Percentiles rank a stretch among this genome's conserved stretches.
phyloP scores from a whole-genome alignment of 2,329 filamentous ascomycete species.

The Ceratocystiopsis brevicomis region DNA sequence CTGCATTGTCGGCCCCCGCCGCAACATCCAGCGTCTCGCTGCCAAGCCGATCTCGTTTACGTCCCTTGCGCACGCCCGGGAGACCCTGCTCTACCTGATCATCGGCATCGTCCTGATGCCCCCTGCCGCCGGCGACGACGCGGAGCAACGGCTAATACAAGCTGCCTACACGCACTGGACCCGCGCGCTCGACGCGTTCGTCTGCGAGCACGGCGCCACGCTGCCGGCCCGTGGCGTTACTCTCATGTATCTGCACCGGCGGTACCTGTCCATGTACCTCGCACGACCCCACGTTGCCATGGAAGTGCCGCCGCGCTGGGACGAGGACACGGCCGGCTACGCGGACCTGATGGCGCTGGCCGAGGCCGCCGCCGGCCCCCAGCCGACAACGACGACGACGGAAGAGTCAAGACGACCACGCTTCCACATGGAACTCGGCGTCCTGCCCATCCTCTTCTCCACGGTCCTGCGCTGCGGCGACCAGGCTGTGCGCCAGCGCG shows the following conservation, averaged over 20 bases:
- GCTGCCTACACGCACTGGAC: background rate
- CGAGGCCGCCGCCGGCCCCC: background rate
- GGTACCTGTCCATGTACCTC: conserved; percentile 1
- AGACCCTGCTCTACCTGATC: conserved; percentile 1
- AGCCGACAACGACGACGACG: background rate
- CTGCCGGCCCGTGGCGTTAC: background rate
- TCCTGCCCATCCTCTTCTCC: conserved; percentile 5
- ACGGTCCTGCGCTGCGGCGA: conserved; percentile 3
- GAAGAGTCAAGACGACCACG: background rate
- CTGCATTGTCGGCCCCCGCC: background rate
- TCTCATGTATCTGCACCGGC: conserved; percentile 2
- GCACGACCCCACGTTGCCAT: background rate
- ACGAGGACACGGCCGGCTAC: background rate
- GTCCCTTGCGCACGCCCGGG: conserved; percentile 1
- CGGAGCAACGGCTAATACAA: too few species aligned
- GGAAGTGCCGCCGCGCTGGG: background rate
- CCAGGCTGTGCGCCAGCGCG: conserved; percentile 2
- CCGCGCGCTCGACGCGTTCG: conserved; percentile 1
- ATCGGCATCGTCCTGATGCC: background rate
- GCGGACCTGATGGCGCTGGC: background rate
- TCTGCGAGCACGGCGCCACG: background rate
- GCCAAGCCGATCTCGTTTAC: background rate
- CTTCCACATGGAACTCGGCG: conserved; percentile 8
- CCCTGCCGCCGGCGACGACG: background rate
- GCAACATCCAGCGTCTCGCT: background rate